Conservation (phyloP, 768 basidiomycete species). For the Rhodosporidiobolus sp. region DNA sequence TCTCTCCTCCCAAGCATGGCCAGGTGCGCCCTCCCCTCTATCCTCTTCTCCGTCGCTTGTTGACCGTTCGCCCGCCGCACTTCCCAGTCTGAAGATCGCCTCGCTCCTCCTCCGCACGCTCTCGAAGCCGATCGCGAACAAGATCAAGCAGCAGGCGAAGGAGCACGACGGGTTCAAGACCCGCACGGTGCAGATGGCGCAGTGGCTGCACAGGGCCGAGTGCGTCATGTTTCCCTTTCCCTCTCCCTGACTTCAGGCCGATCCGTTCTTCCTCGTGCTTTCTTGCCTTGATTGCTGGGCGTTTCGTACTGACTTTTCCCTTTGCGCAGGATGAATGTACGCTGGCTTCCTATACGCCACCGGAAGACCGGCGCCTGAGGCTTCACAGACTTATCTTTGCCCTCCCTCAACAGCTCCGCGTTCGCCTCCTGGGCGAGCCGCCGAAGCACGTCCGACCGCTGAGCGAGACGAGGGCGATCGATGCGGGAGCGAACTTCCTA, state of each 20-base stretch:
- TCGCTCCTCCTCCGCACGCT: conserved; percentile 33
- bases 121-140: conserved; percentile 35
- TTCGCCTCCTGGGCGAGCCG: conserved; percentile 28
- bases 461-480: conserved; percentile 35
- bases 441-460: conserved; percentile 37
- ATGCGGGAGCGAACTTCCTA: conserved; percentile 37
- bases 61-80: neutral
- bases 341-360: neutral
- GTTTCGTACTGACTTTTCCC: too few species aligned
- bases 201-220: conserved; percentile 37
- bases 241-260: neutral
- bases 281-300: too few species aligned
- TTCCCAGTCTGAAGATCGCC: conserved; percentile 32
- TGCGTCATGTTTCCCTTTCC: neutral
- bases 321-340: conserved; percentile 23
- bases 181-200: conserved; percentile 25
- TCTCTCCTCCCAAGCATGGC: neutral
- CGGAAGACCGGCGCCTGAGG: too few species aligned
- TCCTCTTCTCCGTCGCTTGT: too few species aligned
- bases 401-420: conserved; percentile 14
- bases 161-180: conserved; percentile 34
- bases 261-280: neutral
- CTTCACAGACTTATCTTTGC: neutral
- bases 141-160: conserved; percentile 36
- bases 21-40: neutral